Conservation (phyloP, 495 filamentous ascomycete species). For the Aspergillus funiculosus region DNA sequence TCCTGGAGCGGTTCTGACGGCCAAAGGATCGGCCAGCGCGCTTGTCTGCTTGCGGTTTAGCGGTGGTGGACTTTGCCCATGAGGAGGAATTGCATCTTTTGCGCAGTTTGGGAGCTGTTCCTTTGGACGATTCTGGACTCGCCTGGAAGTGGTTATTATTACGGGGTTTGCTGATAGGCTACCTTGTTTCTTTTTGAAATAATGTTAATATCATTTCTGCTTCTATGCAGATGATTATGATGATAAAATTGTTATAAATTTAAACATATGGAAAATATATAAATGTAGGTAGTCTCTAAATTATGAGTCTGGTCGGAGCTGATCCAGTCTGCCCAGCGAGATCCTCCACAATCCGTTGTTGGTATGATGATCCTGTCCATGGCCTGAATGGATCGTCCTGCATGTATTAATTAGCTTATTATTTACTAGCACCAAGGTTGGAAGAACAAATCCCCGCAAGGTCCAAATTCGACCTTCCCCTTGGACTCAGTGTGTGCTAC, state of each 20-base stretch:
- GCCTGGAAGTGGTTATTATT: not conserved
- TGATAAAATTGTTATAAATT: not conserved
- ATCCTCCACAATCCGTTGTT: not conserved
- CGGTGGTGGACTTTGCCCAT: not conserved
- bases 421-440: not conserved
- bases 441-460: not conserved
- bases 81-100: constrained; percentile 6
- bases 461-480: too few species aligned
- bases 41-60: constrained; percentile 6
- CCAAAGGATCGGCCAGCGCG: constrained; percentile 14
- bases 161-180: not conserved
- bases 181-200: not conserved
- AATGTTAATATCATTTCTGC: not conserved
- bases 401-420: not conserved
- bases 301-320: too few species aligned
- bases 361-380: not conserved
- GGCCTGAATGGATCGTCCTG: too few species aligned
- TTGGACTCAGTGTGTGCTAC: too few species aligned
- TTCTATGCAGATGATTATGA: too few species aligned
- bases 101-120: constrained; percentile 2
- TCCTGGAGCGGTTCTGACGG: constrained; percentile 18
- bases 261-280: too few species aligned
- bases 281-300: too few species aligned
- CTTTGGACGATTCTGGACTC: not conserved
- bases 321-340: too few species aligned